A percentile compares a stretch with the other conserved stretches of the same genome.
phyloP scores from a whole-genome alignment of 169 alveolate species.

The Perkinsus marinus region DNA sequence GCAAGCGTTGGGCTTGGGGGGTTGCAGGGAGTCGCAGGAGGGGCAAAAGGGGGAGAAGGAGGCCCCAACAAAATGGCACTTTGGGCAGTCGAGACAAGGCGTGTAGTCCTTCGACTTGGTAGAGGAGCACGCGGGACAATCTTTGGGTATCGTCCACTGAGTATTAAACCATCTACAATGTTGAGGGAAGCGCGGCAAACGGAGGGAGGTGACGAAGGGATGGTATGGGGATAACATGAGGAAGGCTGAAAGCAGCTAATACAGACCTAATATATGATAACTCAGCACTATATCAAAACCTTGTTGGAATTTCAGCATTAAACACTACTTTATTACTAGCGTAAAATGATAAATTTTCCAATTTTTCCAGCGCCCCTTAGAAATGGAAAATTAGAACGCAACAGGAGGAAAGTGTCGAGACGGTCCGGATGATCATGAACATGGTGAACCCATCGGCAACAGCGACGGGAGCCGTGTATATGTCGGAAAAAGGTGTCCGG shows the following conservation, averaged over 20 bases:
- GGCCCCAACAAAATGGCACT: not conserved
- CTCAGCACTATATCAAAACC: too few relatives aligned
- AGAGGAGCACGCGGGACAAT: not conserved
- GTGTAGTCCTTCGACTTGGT: not conserved
- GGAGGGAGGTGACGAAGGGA: not conserved
- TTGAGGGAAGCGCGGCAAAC: not conserved
- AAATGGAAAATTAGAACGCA: too few relatives aligned
- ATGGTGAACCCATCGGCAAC: not conserved
- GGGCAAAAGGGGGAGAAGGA: not conserved
- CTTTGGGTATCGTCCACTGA: not conserved
- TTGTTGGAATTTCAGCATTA: too few relatives aligned
- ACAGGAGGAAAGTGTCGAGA: too few relatives aligned
- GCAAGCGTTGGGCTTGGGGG: not conserved
- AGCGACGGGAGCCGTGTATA: not conserved
- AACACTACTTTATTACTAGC: too few relatives aligned
- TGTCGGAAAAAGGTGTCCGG: too few relatives aligned
- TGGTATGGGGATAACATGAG: not conserved
- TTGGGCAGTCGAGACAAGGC: not conserved
- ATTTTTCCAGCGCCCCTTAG: too few relatives aligned
- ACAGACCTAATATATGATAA: too few relatives aligned
- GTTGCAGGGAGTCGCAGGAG: not conserved
- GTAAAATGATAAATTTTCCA: too few relatives aligned
- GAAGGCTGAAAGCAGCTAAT: too few relatives aligned
- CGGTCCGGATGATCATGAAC: too few relatives aligned
- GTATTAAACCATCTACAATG: too few relatives aligned